Conservation (phyloP, 768 basidiomycete species). For the Boletus rufocinnamomeus region DNA sequence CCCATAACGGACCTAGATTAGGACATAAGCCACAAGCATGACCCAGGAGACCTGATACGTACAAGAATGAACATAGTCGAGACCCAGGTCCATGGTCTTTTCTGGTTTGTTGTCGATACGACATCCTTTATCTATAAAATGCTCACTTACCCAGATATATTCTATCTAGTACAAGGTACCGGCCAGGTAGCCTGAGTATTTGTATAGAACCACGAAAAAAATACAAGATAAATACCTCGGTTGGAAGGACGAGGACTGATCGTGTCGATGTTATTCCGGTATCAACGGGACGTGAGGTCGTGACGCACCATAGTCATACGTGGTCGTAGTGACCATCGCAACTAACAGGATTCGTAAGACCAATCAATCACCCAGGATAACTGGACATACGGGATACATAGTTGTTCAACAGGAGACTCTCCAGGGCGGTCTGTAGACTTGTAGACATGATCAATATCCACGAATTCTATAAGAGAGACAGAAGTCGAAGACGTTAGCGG, state of each 20-base stretch:
- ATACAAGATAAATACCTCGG: constrained; percentile 4
- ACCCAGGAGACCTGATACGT: background rate
- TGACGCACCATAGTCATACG: constrained; percentile 8
- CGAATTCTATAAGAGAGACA: background rate
- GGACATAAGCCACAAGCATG: background rate
- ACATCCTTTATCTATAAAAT: background rate
- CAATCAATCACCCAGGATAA: background rate
- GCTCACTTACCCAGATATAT: constrained; percentile 7
- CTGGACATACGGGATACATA: constrained; percentile 5
- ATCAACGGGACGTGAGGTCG: background rate
- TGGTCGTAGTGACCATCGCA: background rate
- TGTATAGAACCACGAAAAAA: background rate
- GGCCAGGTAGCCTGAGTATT: background rate
- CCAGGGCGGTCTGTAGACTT: background rate
- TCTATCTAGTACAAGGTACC: constrained; percentile 1
- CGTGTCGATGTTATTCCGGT: background rate
- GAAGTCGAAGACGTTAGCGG: background rate
- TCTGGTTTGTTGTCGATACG: background rate
- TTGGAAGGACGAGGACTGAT: constrained; percentile 5
- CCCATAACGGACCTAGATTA: constrained; percentile 13
- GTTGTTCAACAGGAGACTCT: constrained; percentile 5
- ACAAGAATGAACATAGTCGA: background rate
- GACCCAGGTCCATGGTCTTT: background rate
- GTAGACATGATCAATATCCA: constrained; percentile 2
- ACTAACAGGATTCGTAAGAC: constrained; percentile 1